A percentile compares a stretch with the other conserved stretches of the same genome.
Evolutionary conservation across 2,329 filamentous ascomycete species (phyloP).

Genomic region (Colletotrichum melonis): DNA sequence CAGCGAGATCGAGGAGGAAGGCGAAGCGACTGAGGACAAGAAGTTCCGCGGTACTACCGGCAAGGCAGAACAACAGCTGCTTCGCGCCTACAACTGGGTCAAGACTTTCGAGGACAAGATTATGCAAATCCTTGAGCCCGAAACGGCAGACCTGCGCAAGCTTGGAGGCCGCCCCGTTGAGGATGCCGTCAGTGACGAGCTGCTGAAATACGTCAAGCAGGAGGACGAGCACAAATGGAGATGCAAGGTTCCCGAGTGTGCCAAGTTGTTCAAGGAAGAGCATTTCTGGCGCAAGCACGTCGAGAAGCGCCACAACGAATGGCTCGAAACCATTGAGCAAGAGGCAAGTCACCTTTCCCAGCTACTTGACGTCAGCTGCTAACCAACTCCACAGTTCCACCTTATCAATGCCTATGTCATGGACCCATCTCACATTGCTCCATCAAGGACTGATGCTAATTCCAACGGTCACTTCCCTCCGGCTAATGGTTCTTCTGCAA

Average conservation of each 20-base stretch:
- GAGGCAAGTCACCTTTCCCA: slow-evolving; percentile 73
- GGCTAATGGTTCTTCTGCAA: slow-evolving; percentile 77
- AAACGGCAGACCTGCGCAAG: slow-evolving; percentile 87
- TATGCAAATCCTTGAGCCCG: slow-evolving; percentile 90
- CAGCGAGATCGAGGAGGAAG: slow-evolving; percentile 71
- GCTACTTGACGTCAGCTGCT: slow-evolving; percentile 40
- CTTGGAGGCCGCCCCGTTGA: slow-evolving; percentile 89
- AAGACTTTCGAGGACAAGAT: slow-evolving; percentile 99
- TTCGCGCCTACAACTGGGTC: slow-evolving; percentile 98
- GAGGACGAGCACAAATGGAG: slow-evolving; percentile 98
- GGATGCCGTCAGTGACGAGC: slow-evolving; percentile 87
- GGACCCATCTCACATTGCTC: slow-evolving; percentile 93
- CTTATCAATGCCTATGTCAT: slow-evolving; percentile 95
- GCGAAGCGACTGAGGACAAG: slow-evolving; percentile 76
- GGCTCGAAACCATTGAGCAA: slow-evolving; percentile 81
- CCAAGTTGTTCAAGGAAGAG: slow-evolving; percentile 96
- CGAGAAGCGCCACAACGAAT: slow-evolving; percentile 93
- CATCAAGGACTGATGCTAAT: slow-evolving; percentile 92
- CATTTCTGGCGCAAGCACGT: slow-evolving; percentile 99
- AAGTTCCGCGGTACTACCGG: slow-evolving; percentile 76
- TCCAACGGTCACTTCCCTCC: slow-evolving; percentile 96
- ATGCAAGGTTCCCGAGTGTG: slow-evolving; percentile 95
- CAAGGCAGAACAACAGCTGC: slow-evolving; percentile 91
- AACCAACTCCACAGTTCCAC: slow-evolving; percentile 70
- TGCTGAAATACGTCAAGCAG: slow-evolving; percentile 91